Evolutionary conservation across 2,329 filamentous ascomycete species (phyloP), one percentile per base, ranked within the genome.

Genomic region (Ilyonectria destructans): DNA sequence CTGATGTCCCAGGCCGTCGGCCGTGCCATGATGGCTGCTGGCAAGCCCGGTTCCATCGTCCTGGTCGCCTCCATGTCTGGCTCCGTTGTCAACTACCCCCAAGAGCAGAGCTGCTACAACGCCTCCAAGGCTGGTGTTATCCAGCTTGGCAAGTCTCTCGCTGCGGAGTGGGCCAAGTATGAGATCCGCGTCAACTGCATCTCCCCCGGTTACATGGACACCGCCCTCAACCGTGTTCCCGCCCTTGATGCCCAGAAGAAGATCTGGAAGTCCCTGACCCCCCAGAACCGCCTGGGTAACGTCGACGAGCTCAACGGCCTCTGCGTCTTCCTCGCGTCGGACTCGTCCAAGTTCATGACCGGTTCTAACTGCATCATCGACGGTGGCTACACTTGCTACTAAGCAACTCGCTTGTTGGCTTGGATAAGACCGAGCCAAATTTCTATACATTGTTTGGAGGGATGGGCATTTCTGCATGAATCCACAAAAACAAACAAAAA

Each of bases 151-250:
- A 94, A 93, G 85, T 94, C 92, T 4, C 89, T 96, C 26, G 93
- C 92, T 49, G 92, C 93, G 62, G 93, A 96, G 83, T 96, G 93
- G 93, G 92, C 93, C 77, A 92, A 93, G 83, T 88, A 94, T 82
- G 87, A 88, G 75, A 94, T 96, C 78, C 91, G 93, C 43, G 93
- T 95, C 77, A 96, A 96, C 87, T 92, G 90, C 81, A 94, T 96
- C 82, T 93, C 91, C 7, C 93, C 93, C 21, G 93, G 93, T 33
- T 96, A 96, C 85, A 95, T 96, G 91, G 92, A 95, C 85, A 96
- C 93, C 6, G 92, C 91, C 6, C 86, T 94, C 70, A 95, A 94
- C 88, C 90, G 91, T 68, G 92, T 93, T 8, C 92, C 92, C 23
- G 91, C 91, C 45, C 89, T 95, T 21, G 92, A 95, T 71, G 92